A percentile compares a stretch with the other conserved stretches of the same genome.
phyloP scores from a whole-genome alignment of 2,329 filamentous ascomycete genomes.

The Lecanicillium sp. region DNA sequence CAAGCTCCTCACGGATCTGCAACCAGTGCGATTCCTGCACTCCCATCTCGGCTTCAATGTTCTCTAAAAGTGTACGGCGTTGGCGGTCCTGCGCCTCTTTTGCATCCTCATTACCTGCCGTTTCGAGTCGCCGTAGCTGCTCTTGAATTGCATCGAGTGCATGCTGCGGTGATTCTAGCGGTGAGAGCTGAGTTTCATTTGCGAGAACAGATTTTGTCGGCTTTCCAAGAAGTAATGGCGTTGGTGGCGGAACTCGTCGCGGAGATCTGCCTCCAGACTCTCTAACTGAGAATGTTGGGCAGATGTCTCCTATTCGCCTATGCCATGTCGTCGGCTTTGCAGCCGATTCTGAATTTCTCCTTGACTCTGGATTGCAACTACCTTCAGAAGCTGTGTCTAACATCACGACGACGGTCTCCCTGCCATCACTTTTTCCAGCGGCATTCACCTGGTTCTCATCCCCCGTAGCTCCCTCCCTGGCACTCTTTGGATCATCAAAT shows the following conservation, averaged over 20 bases:
- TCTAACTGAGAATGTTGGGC: constrained; percentile 50
- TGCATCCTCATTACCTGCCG: constrained; percentile 15
- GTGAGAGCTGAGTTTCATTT: constrained; percentile 40
- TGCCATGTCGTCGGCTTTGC: constrained; percentile 34
- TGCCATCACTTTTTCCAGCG: not conserved
- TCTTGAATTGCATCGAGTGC: constrained; percentile 42
- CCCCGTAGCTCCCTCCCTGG: not conserved
- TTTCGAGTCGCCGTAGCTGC: constrained; percentile 42
- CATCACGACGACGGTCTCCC: constrained; percentile 34
- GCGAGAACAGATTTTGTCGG: constrained; percentile 34
- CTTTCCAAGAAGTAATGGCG: constrained; percentile 42
- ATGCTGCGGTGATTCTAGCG: constrained; percentile 42
- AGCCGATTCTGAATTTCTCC: constrained; percentile 6
- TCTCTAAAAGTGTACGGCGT: constrained; percentile 43
- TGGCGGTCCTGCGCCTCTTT: constrained; percentile 20
- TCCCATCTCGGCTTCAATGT: constrained; percentile 55
- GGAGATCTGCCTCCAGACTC: constrained; percentile 30
- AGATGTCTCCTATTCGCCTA: constrained; percentile 48
- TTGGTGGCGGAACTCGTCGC: constrained; percentile 47
- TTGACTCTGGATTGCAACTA: constrained; percentile 3
- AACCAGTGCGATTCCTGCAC: constrained; percentile 53
- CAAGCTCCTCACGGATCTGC: constrained; percentile 43
- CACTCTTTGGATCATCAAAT: constrained; percentile 1
- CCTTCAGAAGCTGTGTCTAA: constrained; percentile 25
- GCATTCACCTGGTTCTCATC: not conserved